These are phyloP conservation scores for Odonthalia washingtoniensis DNA, from an alignment of 31 red algal genomes.

Conservation along the genomic window DNA sequence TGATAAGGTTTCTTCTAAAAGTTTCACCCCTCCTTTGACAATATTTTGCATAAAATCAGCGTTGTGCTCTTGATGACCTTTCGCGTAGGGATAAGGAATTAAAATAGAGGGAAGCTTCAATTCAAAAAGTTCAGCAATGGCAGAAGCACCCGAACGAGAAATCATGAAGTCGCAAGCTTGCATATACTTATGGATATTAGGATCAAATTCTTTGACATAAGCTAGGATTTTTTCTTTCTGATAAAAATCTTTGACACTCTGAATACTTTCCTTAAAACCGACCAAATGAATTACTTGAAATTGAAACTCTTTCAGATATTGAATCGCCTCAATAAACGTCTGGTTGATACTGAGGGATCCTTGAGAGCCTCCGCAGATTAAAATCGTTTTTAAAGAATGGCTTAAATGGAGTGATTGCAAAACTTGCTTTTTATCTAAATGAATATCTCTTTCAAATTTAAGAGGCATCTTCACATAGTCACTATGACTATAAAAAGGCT, in stretches of 20 bases:
- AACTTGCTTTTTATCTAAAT: neutral
- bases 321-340: neutral
- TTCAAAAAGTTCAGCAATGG: slow-evolving; percentile 12
- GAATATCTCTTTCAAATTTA: neutral
- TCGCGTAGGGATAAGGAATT: slow-evolving; percentile 18
- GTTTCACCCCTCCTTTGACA: no score
- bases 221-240: neutral
- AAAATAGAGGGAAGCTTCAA: slow-evolving; percentile 3
- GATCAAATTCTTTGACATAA: neutral
- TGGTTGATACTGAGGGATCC: slow-evolving; percentile 4
- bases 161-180: neutral
- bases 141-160: slow-evolving; percentile 13
- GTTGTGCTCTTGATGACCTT: no score
- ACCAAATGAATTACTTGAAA: slow-evolving; percentile 7
- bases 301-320: neutral
- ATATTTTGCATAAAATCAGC: no score
- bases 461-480: neutral
- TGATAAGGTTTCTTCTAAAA: no score
- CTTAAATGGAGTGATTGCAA: neutral
- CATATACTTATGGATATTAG: neutral
- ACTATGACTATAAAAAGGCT: no score
- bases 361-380: slow-evolving; percentile 14
- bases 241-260: neutral
- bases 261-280: neutral
- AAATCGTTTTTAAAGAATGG: neutral